Base-by-base conservation (phyloP, 2,329 filamentous ascomycete genomes). In the Colletotrichum orbiculare region DNA sequence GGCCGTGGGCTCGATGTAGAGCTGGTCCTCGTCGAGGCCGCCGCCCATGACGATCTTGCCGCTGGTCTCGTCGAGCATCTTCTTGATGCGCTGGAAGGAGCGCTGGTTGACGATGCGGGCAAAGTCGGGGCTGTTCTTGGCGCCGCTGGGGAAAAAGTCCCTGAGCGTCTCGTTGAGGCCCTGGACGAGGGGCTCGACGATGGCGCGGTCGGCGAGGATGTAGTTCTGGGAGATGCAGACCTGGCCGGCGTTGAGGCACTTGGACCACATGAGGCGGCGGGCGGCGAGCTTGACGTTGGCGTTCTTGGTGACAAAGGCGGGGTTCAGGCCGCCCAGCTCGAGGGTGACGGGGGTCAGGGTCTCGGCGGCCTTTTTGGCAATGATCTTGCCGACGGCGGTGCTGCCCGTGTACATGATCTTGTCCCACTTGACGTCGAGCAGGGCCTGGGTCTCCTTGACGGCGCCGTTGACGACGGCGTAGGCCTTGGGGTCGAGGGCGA, bases 331-430 rank as follows among this genome's bases (percentile, higher is more conserved):
- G 64, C 96, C 96, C 50, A 99, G 87, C 82, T 99, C 96, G 52
- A 98, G 88, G 9, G 90, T 87, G 25, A 97, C 89, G 0, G 96
- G 96, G 0, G 96, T 98, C 67, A 97, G 84, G 42, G 93, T 90
- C 74, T 93, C 88, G 66, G 96, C 95, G 0, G 95, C 96, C 76
- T 96, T 97, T 77, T 94, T 90, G 52, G 93, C 87, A 57, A 98
- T 89, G 73, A 98, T 94, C 74, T 90, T 93, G 73, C 92, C 96
- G 15, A 97, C 93, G 35, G 76, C 81, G 56, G 86, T 85, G 72
- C 89, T 90, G 59, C 96, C 96, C 1, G 96, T 99, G 82, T 97
- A 99, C 83, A 96, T 94, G 73, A 99, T 96, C 86, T 97, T 98
- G 81, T 96, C 94, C 91, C 94, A 99, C 77, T 95, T 95, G 81